Base-by-base conservation (phyloP, 202 grass and related monocot species). In the Dendrocalamus latiflorus region DNA sequence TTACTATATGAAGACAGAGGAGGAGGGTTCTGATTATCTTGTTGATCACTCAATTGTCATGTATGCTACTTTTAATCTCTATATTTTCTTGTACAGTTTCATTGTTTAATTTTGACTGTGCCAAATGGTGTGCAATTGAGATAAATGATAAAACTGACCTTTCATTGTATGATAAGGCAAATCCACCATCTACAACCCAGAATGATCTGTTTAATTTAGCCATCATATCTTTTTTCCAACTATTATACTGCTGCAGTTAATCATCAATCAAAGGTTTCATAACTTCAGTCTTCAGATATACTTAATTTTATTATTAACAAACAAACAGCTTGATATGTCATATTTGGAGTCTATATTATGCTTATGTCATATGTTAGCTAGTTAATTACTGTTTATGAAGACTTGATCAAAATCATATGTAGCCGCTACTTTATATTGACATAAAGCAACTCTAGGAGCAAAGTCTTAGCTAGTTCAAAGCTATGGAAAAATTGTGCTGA, bases 1-100 rank as follows among this genome's bases (percentile, higher is more conserved):
- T 76, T 94, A 92, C 48, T 92, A 90, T 73, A 92, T 91, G 92
- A 94, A 94, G 79, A 92, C 92, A 18, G 85, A 92, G 68, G 87
- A 90, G 68, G 87, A 86, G 48, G 87, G 65, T 25, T 90, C 92
- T 63, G 92, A 91, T 58, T 94, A 94, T 59, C 89, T 94, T 75
- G 89, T 94, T 3, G 92, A 91, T 65, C 92, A 94, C 74, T 94
- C 92, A 56, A 89, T 87, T 74, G 85, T 91, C 51, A 88, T 94
- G 89, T 91, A 89, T 65, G 85, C 66, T 47, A 17, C 34, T 33
- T 62, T 60, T 33, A 26, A 21, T 63, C 38, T 50, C n/a, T 8
- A 28, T 28, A 43, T 82, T 61, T 45, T 51, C 44, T 50, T 58
- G 24, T 30, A 59, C 56, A 74, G n/a, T 43, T n/a, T 1, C 16